phyloP scores from a whole-genome alignment of 2,329 filamentous ascomycete genomes.

The Scleromitrula shiraiana region DNA sequence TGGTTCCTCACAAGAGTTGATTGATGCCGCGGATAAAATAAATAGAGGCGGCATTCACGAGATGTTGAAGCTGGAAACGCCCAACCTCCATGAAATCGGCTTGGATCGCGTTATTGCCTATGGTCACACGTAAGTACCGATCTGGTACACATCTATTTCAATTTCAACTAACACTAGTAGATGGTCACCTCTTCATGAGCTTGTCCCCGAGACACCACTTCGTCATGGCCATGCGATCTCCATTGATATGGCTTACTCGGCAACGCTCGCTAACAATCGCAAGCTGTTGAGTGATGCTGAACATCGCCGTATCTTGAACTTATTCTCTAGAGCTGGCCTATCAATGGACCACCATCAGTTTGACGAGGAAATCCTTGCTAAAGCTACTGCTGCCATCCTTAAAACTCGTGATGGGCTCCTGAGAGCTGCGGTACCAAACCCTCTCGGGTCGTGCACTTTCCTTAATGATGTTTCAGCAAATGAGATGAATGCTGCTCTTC shows the following conservation, averaged over 20 bases:
- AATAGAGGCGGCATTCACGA: conserved; percentile 62
- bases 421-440: conserved; percentile 59
- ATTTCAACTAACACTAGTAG: neutral
- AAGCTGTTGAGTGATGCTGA: conserved; percentile 52
- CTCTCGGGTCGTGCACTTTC: conserved; percentile 59
- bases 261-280: conserved; percentile 57
- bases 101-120: conserved; percentile 67
- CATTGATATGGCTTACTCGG: conserved; percentile 69
- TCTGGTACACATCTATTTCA: too few species aligned
- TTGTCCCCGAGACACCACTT: conserved; percentile 59
- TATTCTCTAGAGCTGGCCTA: conserved; percentile 63
- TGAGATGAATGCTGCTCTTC: conserved; percentile 54
- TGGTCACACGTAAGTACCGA: conserved; percentile 50
- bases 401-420: conserved; percentile 63
- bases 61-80: conserved; percentile 67
- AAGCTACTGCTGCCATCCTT: conserved; percentile 59
- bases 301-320: conserved; percentile 52
- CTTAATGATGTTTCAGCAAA: conserved; percentile 56
- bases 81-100: conserved; percentile 59
- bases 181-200: conserved; percentile 62
- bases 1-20: conserved; percentile 46
- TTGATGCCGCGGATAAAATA: conserved; percentile 55
- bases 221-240: conserved; percentile 68
- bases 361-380: conserved; percentile 55
- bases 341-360: conserved; percentile 66